These are phyloP conservation scores for Rubus idaeus DNA, from an alignment of 306 rosid species.

Conservation along the genomic window DNA sequence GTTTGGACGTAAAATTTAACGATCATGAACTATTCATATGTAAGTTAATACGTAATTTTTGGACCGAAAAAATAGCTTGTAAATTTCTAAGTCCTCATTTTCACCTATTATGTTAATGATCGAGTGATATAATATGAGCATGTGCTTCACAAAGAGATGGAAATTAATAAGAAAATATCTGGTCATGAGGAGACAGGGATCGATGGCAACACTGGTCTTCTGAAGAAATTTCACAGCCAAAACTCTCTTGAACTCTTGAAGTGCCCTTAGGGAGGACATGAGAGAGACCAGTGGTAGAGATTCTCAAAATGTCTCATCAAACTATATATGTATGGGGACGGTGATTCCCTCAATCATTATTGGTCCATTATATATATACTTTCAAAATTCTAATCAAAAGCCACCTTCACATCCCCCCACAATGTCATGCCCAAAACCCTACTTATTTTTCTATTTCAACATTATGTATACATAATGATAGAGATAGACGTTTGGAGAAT, in stretches of 20 bases:
- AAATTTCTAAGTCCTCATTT: background rate
- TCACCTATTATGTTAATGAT: background rate
- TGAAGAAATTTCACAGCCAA: slow-evolving; percentile 32
- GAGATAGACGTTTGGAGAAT: slow-evolving; percentile 38
- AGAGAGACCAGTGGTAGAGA: slow-evolving; percentile 44
- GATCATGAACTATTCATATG: too few relatives aligned
- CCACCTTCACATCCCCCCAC: slow-evolving; percentile 39
- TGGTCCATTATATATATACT: slow-evolving; percentile 29
- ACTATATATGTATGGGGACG: slow-evolving; percentile 34
- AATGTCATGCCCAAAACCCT: slow-evolving; percentile 28
- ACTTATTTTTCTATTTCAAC: slow-evolving; percentile 7
- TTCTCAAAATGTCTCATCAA: slow-evolving; percentile 75
- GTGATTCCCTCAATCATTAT: slow-evolving; percentile 46
- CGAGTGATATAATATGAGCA: background rate
- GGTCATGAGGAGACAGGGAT: slow-evolving; percentile 14
- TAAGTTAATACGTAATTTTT: too few relatives aligned
- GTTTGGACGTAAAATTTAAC: too few relatives aligned
- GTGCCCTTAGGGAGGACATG: slow-evolving; percentile 26
- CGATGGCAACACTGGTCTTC: slow-evolving; percentile 33
- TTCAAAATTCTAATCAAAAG: slow-evolving; percentile 35
- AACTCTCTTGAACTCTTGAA: background rate
- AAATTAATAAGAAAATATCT: background rate
- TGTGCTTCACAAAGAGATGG: background rate
- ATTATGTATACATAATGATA: background rate
- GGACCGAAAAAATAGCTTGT: too few relatives aligned